Evolutionary conservation across 2,329 filamentous ascomycete genomes (phyloP).

Genomic region (Claviceps digitariae): DNA sequence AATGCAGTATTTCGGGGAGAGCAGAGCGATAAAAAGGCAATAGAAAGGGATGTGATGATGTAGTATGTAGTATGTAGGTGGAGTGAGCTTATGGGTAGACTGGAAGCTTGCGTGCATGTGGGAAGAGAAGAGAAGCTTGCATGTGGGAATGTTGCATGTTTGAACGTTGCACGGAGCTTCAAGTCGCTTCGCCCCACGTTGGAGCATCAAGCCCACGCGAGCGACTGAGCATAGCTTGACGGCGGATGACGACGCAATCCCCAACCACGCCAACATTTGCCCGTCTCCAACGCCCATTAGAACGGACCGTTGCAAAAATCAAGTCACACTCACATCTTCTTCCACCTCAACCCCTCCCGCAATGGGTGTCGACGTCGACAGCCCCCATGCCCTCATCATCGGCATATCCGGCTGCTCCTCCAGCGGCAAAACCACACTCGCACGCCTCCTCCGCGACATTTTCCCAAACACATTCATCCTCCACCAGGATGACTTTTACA

Average conservation of each 20-base stretch:
- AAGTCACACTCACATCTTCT: too few relatives aligned
- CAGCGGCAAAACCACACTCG: conserved; percentile 89
- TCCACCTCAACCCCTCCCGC: not conserved
- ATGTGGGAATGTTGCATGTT: too few relatives aligned
- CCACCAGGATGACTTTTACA: conserved; percentile 95
- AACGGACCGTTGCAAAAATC: too few relatives aligned
- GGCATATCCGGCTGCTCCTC: conserved; percentile 84
- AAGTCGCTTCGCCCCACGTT: not conserved
- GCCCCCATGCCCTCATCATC: conserved; percentile 46
- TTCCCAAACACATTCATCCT: conserved; percentile 71
- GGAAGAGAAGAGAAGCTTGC: too few relatives aligned
- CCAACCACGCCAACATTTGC: too few relatives aligned
- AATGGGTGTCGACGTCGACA: conserved; percentile 18
- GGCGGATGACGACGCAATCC: too few relatives aligned
- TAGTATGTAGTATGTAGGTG: too few relatives aligned
- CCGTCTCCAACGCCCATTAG: too few relatives aligned
- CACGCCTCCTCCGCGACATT: conserved; percentile 68
- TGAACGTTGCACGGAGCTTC: not conserved
- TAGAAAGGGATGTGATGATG: not conserved
- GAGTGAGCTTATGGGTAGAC: too few relatives aligned
- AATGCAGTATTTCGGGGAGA: not conserved
- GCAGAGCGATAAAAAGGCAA: not conserved
- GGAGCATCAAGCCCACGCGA: not conserved
- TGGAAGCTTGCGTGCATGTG: not conserved
- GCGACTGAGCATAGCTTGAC: too few relatives aligned